Percentiles rank a stretch among this genome's conserved stretches.
Conservation (phyloP, 2,329 filamentous ascomycete species). For the Hymenoscyphus albidus region DNA sequence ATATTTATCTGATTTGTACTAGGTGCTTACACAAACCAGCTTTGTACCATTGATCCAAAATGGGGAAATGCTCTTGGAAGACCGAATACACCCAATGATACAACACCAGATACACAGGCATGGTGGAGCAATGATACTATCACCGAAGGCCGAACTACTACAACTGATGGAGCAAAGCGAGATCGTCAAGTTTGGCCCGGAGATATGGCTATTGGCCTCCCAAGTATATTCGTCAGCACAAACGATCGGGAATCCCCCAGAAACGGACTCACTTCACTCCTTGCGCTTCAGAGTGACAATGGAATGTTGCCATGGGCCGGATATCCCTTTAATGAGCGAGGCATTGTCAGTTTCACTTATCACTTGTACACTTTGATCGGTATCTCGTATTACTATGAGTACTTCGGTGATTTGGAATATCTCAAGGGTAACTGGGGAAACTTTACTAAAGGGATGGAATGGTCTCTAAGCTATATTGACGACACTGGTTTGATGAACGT, state of each 20-base stretch:
- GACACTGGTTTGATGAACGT: slow-evolving; percentile 32
- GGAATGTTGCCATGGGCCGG: slow-evolving; percentile 49
- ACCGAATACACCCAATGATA: slow-evolving; percentile 31
- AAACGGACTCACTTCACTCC: slow-evolving; percentile 47
- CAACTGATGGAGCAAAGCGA: slow-evolving; percentile 53
- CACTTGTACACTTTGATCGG: slow-evolving; percentile 56
- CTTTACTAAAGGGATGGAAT: slow-evolving; percentile 45
- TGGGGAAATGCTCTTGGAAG: slow-evolving; percentile 37
- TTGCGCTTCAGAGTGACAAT: slow-evolving; percentile 35
- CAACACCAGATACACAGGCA: slow-evolving; percentile 41
- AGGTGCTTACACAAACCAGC: slow-evolving; percentile 33
- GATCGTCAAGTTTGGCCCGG: slow-evolving; percentile 59
- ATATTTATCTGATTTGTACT: background rate
- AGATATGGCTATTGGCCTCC: slow-evolving; percentile 55
- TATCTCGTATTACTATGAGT: slow-evolving; percentile 54
- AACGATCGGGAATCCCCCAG: slow-evolving; percentile 45
- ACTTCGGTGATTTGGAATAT: slow-evolving; percentile 49
- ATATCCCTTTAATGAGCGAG: slow-evolving; percentile 39
- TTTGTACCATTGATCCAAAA: slow-evolving; percentile 29
- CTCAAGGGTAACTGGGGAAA: slow-evolving; percentile 44
- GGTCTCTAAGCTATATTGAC: slow-evolving; percentile 41
- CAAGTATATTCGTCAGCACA: slow-evolving; percentile 51
- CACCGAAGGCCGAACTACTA: slow-evolving; percentile 33
- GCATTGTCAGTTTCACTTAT: slow-evolving; percentile 51
- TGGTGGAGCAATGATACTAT: slow-evolving; percentile 36